Base-by-base conservation (phyloP, 2,329 filamentous ascomycete genomes). In the Penicillium palitans region DNA sequence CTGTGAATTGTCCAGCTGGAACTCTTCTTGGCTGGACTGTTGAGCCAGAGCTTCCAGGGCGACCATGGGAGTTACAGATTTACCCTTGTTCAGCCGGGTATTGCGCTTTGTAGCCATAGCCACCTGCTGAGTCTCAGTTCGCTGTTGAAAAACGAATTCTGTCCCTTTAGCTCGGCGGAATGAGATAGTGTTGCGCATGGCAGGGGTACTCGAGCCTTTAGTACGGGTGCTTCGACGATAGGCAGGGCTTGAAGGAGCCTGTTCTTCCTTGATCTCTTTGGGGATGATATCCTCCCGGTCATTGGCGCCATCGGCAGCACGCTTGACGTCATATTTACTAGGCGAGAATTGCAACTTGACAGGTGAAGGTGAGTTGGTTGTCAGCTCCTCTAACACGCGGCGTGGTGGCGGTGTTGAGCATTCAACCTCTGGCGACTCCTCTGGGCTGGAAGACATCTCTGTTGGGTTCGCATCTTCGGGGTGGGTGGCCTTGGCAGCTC, bases 151-250 rank as follows among this genome's bases (percentile, higher is more conserved):
- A 29, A 80, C 68, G 52, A 80, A 79, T 51, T 80, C 78, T 6
- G 71, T 78, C 6, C 78, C 78, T 49, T 75, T 78, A 4, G 77
- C 70, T 13, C 78, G 75, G 50, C 78, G 77, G 21, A 79, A 71
- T 5, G 77, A 70, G 49, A 79, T 75, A 7, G 71, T 71, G 48
- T 73, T 76, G 52, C 74, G 76, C 40, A 74, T 62, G 15, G 64
- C 60, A 17, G 70, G 66, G 19, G 60, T 61, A 27, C 66, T 61
- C 7, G 60, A 41, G 62, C 59, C 59, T 68, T 70, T 67, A 66
- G 50, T 63, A 52, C 77, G 71, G 47, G 70, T 72, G 63, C 76
- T 78, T 44, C 77, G 70, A 55, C 77, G 73, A 53, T 52, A 60
- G 21, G 62, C 61, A 24, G 73, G 69, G 52, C 72, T 73, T 44